Evolutionary conservation across 257 asterid species (phyloP).

Genomic region (Solanum chiquidenum): DNA sequence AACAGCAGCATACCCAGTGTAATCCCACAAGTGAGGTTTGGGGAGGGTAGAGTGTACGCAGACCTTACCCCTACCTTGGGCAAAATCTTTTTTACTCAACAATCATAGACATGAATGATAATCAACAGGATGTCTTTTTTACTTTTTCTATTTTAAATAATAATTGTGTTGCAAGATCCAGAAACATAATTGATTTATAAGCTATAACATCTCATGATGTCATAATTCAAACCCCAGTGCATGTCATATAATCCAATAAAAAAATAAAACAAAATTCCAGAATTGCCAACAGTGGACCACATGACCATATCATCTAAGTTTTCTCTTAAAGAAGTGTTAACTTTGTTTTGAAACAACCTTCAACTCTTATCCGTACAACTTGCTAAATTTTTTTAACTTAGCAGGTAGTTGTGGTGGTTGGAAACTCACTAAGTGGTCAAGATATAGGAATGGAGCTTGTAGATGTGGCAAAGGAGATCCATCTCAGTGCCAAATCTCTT

Average conservation of each 20-base stretch:
- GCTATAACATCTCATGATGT: neutral
- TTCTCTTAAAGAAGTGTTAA: constrained; percentile 5
- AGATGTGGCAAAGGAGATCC: constrained; percentile 60
- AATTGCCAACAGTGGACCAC: neutral
- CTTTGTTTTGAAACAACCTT: constrained; percentile 18
- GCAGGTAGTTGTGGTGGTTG: constrained; percentile 84
- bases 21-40: neutral
- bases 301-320: neutral
- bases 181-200: neutral
- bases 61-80: neutral
- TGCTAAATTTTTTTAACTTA: neutral
- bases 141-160: neutral
- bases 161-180: neutral
- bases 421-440: constrained; percentile 76
- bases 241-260: neutral
- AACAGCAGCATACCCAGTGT: neutral
- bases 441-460: constrained; percentile 83
- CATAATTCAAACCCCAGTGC: neutral
- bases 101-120: neutral
- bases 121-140: neutral
- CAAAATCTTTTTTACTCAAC: neutral
- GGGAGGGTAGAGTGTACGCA: neutral
- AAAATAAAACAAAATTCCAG: neutral
- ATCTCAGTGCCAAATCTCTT: constrained; percentile 47
- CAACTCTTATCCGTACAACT: neutral